Conservation (phyloP, 176 grass and related monocot genomes). For the Phragmites australis region DNA sequence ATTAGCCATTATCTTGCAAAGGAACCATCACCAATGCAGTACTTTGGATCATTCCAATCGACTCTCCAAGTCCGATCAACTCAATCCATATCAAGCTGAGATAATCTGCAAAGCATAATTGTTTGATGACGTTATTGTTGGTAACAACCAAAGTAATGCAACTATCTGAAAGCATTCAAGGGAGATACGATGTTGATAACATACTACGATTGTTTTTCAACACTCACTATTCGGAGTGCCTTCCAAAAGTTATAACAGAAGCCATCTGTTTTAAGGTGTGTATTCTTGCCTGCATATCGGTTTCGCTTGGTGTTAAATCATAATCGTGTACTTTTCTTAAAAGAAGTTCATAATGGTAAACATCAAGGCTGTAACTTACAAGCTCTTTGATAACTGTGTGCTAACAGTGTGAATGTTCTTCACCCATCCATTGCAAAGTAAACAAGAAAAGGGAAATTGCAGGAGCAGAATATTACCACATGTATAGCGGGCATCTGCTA, state of each 20-base stretch:
- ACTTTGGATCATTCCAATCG: constrained; percentile 23
- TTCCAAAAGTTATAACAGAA: no score
- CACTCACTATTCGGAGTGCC: not conserved
- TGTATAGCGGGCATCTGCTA: constrained; percentile 1
- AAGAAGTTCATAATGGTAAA: not conserved
- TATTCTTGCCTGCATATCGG: no score
- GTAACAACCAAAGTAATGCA: not conserved
- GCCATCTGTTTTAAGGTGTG: no score
- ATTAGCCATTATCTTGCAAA: constrained; percentile 35
- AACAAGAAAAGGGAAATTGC: not conserved
- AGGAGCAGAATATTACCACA: constrained; percentile 30
- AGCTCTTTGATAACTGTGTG: not conserved
- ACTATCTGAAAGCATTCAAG: constrained; percentile 20
- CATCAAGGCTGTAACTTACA: not conserved
- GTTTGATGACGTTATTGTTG: constrained; percentile 15
- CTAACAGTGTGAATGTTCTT: not conserved
- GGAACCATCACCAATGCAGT: constrained; percentile 34
- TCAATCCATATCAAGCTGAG: constrained; percentile 1
- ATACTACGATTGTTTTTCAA: not conserved
- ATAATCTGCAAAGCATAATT: constrained; percentile 46
- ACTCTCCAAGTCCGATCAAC: constrained; percentile 22
- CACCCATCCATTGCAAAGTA: not conserved
- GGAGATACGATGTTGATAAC: not conserved
- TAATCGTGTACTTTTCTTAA: no score
- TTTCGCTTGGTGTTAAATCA: no score